A percentile compares a stretch with the other conserved stretches of the same genome.
phyloP scores from a whole-genome alignment of 2,329 filamentous ascomycete species.

The Magnaporthiopsis rhizophila region DNA sequence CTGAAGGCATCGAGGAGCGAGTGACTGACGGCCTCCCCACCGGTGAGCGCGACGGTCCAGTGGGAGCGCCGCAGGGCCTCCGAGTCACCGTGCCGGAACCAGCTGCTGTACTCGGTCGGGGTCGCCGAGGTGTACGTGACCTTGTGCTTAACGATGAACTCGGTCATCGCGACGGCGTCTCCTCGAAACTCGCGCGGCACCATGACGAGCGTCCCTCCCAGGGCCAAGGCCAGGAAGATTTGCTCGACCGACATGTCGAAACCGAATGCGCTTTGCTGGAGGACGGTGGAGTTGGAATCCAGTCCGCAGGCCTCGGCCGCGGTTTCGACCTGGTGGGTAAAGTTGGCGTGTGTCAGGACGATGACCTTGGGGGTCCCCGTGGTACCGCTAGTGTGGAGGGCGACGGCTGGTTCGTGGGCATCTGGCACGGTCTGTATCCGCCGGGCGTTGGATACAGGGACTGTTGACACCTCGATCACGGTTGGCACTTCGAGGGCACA shows the following conservation, averaged over 20 bases:
- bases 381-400: slow-evolving; percentile 50
- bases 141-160: background rate
- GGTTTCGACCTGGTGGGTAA: slow-evolving; percentile 32
- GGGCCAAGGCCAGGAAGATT: slow-evolving; percentile 25
- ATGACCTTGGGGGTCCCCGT: slow-evolving; percentile 52
- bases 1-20: background rate
- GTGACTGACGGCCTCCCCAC: background rate
- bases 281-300: background rate
- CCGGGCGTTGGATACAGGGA: too few relatives aligned
- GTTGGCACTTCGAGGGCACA: too few relatives aligned
- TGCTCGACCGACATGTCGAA: slow-evolving; percentile 34
- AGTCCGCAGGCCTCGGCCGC: background rate
- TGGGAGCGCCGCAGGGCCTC: background rate
- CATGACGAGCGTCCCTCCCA: slow-evolving; percentile 28
- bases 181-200: slow-evolving; percentile 20
- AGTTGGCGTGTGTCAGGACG: slow-evolving; percentile 46
- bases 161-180: slow-evolving; percentile 25
- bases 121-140: background rate
- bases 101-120: background rate
- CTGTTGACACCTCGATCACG: too few relatives aligned
- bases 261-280: slow-evolving; percentile 21
- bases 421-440: background rate
- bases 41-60: background rate
- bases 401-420: slow-evolving; percentile 9
- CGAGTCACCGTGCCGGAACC: background rate